Percentiles rank a stretch among this genome's conserved stretches.
phyloP scores from a whole-genome alignment of 2,329 filamentous ascomycete genomes.

The Lojkania enalia region DNA sequence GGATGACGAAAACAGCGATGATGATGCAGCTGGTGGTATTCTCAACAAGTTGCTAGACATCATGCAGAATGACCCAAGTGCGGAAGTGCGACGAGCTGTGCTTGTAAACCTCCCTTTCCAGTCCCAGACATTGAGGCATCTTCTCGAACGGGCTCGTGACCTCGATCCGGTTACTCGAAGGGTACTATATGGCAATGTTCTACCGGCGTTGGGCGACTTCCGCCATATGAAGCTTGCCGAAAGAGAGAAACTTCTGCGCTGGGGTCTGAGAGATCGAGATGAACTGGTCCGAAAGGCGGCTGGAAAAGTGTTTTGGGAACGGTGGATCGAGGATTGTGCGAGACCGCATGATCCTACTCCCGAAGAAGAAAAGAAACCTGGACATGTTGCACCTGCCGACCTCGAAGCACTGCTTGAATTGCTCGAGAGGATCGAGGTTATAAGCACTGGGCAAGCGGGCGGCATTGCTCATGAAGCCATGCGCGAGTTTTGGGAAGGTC shows the following conservation, averaged over 20 bases:
- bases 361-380: constrained; percentile 57
- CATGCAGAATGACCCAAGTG: constrained; percentile 90
- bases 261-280: constrained; percentile 92
- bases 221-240: constrained; percentile 89
- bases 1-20: constrained; percentile 69
- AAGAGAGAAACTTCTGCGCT: constrained; percentile 91
- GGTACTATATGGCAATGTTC: constrained; percentile 81
- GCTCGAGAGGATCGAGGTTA: constrained; percentile 88
- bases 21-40: constrained; percentile 67
- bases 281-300: constrained; percentile 93
- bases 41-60: constrained; percentile 84
- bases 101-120: constrained; percentile 88
- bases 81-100: constrained; percentile 86
- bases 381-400: constrained; percentile 49
- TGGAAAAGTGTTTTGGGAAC: constrained; percentile 84
- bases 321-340: constrained; percentile 97
- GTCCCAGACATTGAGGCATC: constrained; percentile 77
- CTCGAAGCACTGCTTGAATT: constrained; percentile 87
- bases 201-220: constrained; percentile 91
- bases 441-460: constrained; percentile 85
- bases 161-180: constrained; percentile 81
- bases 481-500: constrained; percentile 93
- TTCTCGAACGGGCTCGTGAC: constrained; percentile 89
- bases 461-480: constrained; percentile 93
- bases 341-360: constrained; percentile 64